Conservation (phyloP, 129 eudicot genomes). For the Centella asiatica region DNA sequence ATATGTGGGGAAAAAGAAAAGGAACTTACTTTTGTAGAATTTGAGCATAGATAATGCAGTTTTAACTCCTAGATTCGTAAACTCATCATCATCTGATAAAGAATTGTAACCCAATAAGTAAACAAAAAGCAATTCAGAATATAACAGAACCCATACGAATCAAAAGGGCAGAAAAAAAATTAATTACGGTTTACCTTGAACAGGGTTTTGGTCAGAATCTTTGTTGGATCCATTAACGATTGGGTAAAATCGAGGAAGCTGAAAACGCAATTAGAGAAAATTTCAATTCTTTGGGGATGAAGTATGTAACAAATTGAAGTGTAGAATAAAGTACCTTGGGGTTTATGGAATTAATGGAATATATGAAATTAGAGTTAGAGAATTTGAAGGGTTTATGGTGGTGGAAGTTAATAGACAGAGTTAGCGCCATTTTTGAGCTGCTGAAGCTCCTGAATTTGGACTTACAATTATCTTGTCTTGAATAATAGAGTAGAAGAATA, state of each 20-base stretch:
- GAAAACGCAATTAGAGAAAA: background rate
- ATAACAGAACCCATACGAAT: background rate
- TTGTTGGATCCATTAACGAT: conserved; percentile 19
- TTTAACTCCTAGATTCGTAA: conserved; percentile 53
- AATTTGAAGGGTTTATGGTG: background rate
- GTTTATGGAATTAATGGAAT: background rate
- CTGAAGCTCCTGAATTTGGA: background rate
- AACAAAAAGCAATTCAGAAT: too few relatives aligned
- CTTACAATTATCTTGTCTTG: too few relatives aligned
- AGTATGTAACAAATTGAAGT: background rate
- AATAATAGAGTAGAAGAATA: too few relatives aligned
- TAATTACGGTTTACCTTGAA: conserved; percentile 22
- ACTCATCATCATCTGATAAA: conserved; percentile 29
- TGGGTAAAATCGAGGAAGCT: conserved; percentile 12
- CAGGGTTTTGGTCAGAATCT: conserved; percentile 12
- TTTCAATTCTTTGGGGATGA: background rate
- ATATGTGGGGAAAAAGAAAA: background rate
- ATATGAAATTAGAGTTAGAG: background rate
- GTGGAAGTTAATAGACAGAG: background rate
- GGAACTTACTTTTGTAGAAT: conserved; percentile 78
- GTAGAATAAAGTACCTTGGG: background rate
- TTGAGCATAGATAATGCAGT: conserved; percentile 81
- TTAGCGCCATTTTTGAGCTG: background rate
- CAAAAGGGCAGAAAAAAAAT: background rate
- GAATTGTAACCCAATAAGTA: background rate